Evolutionary conservation across 2,329 filamentous ascomycete species (phyloP), one percentile per base, ranked within the genome.

Genomic region (Ophiostoma perfectum): DNA sequence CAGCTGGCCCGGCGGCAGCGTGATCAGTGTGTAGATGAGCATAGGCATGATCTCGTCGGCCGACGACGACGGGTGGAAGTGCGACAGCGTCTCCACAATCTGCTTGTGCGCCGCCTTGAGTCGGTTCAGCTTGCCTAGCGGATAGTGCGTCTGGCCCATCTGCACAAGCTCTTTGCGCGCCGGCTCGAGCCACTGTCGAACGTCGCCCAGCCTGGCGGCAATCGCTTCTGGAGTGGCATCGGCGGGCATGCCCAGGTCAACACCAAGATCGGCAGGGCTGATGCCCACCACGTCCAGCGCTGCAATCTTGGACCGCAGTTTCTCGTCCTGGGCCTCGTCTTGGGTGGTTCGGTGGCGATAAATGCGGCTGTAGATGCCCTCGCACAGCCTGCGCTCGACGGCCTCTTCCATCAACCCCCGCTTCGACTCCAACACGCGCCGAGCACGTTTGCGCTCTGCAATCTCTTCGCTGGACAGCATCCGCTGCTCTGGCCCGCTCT

Each of bases 1-100:
- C 64, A 98, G 88, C 45, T 89, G 86, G 77, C 95, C 91, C 0
- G 93, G 90, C 0, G 92, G 90, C 62, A 93, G 89, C 2, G 93
- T 97, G 76, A 99, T 96, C 70, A 99, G 85, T 0, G 93, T 92
- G 80, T 96, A 99, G 71, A 99, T 99, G 71, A 99, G 84, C 78
- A 96, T 97, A 0, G 95, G 95, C 77, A 99, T 88, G 67, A 99
- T 96, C 78, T 98, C 95, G 76, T 99, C 95, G 2, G 95, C 95
- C 0, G 95, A 98, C 0, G 95, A 97, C 0, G 93, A 88, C 18
- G 86, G 86, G 71, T 88, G 86, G 70, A 89, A 88, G 73, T 87
- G 83, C 4, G 86, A 83, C 65, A 89, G 78, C 1, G 93, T 93
- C 77, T 98, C 94, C 65, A 99, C 95, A 71, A 99, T 98, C 72